phyloP scores from a whole-genome alignment of 2,329 filamentous ascomycete genomes.

The Podosphaera fusca region DNA sequence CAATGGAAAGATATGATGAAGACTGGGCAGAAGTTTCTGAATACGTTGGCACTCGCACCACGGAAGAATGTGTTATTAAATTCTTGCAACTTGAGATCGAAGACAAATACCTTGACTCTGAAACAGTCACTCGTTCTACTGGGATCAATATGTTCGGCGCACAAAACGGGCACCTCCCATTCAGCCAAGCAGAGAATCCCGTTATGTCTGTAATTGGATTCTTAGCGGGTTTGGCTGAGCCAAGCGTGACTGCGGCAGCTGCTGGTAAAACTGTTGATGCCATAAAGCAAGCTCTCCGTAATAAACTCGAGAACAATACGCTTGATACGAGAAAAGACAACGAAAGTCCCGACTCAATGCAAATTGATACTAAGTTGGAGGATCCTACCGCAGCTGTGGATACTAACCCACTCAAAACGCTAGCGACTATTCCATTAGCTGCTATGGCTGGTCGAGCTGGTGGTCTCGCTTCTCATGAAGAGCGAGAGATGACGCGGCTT shows the following conservation, averaged over 20 bases:
- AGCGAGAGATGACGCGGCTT: conserved; percentile 85
- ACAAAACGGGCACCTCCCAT: conserved; percentile 61
- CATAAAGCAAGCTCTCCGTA: conserved; percentile 57
- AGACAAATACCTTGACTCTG: conserved; percentile 81
- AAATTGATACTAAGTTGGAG: conserved; percentile 32
- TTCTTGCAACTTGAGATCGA: conserved; percentile 94
- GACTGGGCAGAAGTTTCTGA: conserved; percentile 88
- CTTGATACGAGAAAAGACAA: conserved; percentile 33
- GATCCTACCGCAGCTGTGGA: conserved; percentile 26
- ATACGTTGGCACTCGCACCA: conserved; percentile 72
- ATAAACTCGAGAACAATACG: conserved; percentile 45
- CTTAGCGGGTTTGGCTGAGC: conserved; percentile 74
- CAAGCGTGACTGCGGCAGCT: conserved; percentile 71
- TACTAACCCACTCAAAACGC: conserved; percentile 23
- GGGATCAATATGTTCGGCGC: conserved; percentile 45
- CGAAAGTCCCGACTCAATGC: conserved; percentile 35
- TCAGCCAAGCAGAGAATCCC: conserved; percentile 83
- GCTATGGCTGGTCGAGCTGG: conserved; percentile 68
- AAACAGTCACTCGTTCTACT: conserved; percentile 30
- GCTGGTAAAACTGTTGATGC: conserved; percentile 72
- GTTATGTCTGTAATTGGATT: conserved; percentile 93
- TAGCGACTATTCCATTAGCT: conserved; percentile 64
- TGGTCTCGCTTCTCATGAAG: conserved; percentile 81
- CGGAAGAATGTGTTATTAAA: conserved; percentile 90
- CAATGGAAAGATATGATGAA: conserved; percentile 77